Evolutionary conservation across 768 basidiomycete genomes (phyloP), one percentile per base, ranked within the genome.

Genomic region (Trametes cubensis): DNA sequence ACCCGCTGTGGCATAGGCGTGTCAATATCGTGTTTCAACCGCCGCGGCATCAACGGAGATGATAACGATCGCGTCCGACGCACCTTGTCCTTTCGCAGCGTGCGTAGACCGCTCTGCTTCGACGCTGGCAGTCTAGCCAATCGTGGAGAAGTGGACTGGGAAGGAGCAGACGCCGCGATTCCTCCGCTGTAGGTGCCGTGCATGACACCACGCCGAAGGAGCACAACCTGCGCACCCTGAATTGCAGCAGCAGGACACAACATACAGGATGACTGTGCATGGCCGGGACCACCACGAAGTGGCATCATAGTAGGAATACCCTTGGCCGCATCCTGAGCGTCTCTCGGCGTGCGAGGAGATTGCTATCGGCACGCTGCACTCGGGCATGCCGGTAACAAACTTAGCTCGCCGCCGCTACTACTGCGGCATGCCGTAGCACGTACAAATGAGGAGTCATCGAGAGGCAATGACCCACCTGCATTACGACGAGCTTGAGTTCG

Each of bases 401-500:
- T 20, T 30, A 28, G 23, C 23, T 14, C 1, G 11, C 18, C 14
- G n/a, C 20, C 41, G 39, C 20, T 6, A 11, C 34, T 5, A 34
- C 34, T 34, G 10, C 34, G 34, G 34, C 34, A 23, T 46, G 41
- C 30, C 23, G 20, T 56, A 23, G 28, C 8, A 28, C 34, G 58
- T 17, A 51, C 17, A 54, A 26, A 39, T 14, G 49, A 4, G 2
- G 25, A 15, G n/a, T 2, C 60, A 15, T 34, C 10, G 34, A 34
- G 41, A 25, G 5, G 25, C 40, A 7, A 28, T 21, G 23, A 65
- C 66, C 41, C 66, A 79, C 80, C 80, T 83, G 81, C 73, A 86
- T 80, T 38, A 91, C 81, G 25, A 84, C 79, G 4, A 93, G 78
- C 73, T 87, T 90, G 61, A 90, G 80, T 13, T 83, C 82, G 68